Percentiles rank a stretch among this genome's conserved stretches.
Conservation (phyloP, 2,329 filamentous ascomycete genomes). For the Gyromitra esculenta region DNA sequence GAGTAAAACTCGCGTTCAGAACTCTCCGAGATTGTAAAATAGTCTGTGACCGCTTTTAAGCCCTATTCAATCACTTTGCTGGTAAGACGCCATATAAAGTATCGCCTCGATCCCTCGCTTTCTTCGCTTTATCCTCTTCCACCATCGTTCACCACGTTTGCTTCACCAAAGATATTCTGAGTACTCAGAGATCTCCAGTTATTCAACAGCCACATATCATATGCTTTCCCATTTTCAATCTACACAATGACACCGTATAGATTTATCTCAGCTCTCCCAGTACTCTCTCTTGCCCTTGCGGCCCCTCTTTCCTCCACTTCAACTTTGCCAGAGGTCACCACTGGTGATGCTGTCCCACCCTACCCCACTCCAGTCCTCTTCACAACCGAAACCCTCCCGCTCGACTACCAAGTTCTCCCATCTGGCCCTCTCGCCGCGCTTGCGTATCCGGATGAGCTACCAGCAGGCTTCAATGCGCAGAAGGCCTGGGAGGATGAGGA, state of each 20-base stretch:
- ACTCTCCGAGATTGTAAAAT: background rate
- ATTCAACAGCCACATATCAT: background rate
- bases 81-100: background rate
- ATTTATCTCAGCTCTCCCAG: background rate
- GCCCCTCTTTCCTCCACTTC: background rate
- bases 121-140: background rate
- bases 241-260: background rate
- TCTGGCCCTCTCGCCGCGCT: background rate
- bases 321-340: background rate
- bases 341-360: background rate
- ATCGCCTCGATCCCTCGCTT: no score
- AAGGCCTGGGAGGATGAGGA: background rate
- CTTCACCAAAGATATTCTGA: background rate
- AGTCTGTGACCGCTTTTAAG: background rate
- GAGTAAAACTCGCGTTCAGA: background rate
- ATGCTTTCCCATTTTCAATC: background rate
- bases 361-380: background rate
- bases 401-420: background rate
- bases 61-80: background rate
- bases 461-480: background rate
- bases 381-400: background rate
- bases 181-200: background rate
- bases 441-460: background rate
- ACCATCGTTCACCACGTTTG: background rate
- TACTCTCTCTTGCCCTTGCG: background rate